Evolutionary conservation across 2,329 filamentous ascomycete genomes (phyloP), one percentile per base, ranked within the genome.

Genomic region (Metarhizium sp.): DNA sequence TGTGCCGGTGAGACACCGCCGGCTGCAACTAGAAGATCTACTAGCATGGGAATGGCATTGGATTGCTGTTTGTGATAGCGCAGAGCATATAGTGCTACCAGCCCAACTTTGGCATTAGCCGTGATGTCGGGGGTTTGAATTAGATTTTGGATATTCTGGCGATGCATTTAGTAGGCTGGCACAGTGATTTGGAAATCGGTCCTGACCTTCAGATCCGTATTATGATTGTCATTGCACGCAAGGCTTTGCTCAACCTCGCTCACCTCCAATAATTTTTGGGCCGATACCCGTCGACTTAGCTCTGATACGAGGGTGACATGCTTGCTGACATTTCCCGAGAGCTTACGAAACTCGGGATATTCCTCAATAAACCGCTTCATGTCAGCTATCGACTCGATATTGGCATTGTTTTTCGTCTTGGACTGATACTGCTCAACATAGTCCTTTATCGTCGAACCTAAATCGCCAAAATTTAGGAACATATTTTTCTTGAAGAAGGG

Each of bases 321-420:
- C 68, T 99, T 99, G 74, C 92, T 97, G 54, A 99, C 94, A 63
- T 99, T 99, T 42, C 94, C 92, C 2, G 94, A 96, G 1, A 99
- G 82, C 66, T 96, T 95, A 57, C 94, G 85, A 70, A 99, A 99
- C 68, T 99, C 94, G 2, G 94, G 94, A 67, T 97, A 99, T 66
- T 99, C 94, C 71, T 99, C 94, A 55, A 99, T 95, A 64, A 99
- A 99, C 47, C 92, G 89, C 71, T 99, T 99, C 95, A 99, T 99
- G 69, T 99, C 94, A 55, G 87, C 81, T 67, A 99, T 97, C 16
- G 92, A 96, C 67, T 99, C 94, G 58, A 99, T 92, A 67, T 96
- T 94, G 68, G 91, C 89, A 64, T 86, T 96, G 64, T 87, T 96
- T 67, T 97, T 92, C n/a, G 92, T 96, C 69, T 95, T 96, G 13